Evolutionary conservation across 1,139 yeast genomes (phyloP).

Genomic region (Debaryomycetaceae sp.): DNA sequence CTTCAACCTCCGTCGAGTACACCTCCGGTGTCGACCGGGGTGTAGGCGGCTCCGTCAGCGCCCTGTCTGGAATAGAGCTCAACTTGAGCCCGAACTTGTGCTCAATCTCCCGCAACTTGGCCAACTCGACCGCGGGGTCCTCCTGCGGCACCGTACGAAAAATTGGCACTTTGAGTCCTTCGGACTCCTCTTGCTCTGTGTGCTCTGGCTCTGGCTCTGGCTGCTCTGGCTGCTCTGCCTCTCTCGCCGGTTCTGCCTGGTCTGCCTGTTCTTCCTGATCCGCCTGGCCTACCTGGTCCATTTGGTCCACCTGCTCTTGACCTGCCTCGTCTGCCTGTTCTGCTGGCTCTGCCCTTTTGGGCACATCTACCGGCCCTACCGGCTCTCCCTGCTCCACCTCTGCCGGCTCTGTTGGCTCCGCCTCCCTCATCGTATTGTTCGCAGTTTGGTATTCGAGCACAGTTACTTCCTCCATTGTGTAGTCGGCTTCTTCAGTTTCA

Average conservation of each 20-base stretch:
- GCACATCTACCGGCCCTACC: conserved; percentile 11
- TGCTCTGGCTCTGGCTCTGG: background rate
- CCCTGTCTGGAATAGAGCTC: conserved; percentile 19
- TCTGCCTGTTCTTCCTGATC: conserved; percentile 2
- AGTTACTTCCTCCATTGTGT: conserved; percentile 4
- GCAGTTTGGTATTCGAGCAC: conserved; percentile 3
- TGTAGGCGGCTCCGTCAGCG: conserved; percentile 1
- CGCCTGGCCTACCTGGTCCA: too few relatives aligned
- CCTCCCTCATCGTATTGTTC: conserved; percentile 2
- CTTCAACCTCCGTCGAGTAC: conserved; percentile 4
- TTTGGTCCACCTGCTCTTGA: background rate
- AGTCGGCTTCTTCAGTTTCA: conserved; percentile 1
- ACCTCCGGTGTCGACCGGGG: conserved; percentile 1
- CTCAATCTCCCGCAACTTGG: conserved; percentile 28
- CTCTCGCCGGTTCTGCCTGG: background rate
- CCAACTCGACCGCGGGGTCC: conserved; percentile 26
- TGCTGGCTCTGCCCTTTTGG: conserved; percentile 15
- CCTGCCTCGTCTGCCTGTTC: conserved; percentile 13
- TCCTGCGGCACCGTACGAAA: conserved; percentile 17
- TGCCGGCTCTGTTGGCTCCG: too few relatives aligned
- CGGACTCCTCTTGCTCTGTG: conserved; percentile 12
- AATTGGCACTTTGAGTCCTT: conserved; percentile 3
- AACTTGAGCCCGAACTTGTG: conserved; percentile 29
- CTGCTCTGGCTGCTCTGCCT: background rate
- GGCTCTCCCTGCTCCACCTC: background rate